Evolutionary conservation across 768 basidiomycete genomes (phyloP), one percentile per base, ranked within the genome.

Genomic region (Boletus vermiculosoides): DNA sequence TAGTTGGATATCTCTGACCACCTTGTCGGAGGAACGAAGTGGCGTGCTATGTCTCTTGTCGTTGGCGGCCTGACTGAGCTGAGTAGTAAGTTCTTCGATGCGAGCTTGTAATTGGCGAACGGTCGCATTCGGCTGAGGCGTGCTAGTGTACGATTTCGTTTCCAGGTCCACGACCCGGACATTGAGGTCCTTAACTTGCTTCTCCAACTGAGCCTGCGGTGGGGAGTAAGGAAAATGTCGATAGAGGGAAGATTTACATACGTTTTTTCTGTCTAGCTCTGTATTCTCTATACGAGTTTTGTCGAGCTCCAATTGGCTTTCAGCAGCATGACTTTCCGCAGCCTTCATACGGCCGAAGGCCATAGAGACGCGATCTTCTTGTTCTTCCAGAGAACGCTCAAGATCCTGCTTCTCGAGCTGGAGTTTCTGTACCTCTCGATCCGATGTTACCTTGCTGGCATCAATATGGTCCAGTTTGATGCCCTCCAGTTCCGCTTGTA

Each of bases 401-500:
- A 94, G 76, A 63, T 93, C 90, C 63, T 91, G 88, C 68, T 92
- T 92, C 78, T 87, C 84, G 30, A 93, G 74, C 52, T 87, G 83
- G 49, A 94, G 74, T 52, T 80, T 81, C 70, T 93, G 91, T 55
- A 90, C 75, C 60, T 90, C 88, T 25, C 83, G 80, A 58, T 91
- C 90, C 1, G 85, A 83, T 5, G 85, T 81, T 70, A 87, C 78
- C 72, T 83, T 87, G 65, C 71, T 83, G 15, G 84, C 80, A 61
- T 92, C 90, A 5, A 84, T 80, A 50, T 83, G 79, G 61, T 92
- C 89, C 25, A 88, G 72, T 71, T 87, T 91, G 72, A 93, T 91
- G 6, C 83, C 81, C 66, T 92, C 88, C 30, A 94, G 76, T 64
- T 93, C 89, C 6, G 87, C 83, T 64, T 93, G 91, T 31, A 94